Evolutionary conservation across 257 asterid genomes (phyloP).

Genomic region (Paulownia fortunei): DNA sequence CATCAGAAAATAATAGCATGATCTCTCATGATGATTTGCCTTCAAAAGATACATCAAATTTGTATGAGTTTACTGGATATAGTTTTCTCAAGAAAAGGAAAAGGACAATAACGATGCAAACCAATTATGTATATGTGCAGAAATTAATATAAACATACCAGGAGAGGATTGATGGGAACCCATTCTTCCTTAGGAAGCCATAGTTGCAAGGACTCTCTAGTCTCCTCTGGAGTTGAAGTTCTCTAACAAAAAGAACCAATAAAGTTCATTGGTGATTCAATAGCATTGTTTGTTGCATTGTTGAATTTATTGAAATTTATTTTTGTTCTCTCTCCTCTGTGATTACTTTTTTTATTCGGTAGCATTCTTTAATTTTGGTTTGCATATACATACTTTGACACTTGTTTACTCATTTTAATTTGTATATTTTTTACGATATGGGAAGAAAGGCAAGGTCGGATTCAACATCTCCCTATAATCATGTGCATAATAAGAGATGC

Average conservation of each 20-base stretch:
- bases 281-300: background rate
- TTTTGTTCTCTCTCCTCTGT: background rate
- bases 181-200: constrained; percentile 99
- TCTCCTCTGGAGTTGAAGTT: constrained; percentile 85
- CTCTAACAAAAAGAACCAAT: constrained; percentile 46
- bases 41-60: background rate
- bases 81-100: background rate
- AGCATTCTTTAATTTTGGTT: no score
- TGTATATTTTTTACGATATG: no score
- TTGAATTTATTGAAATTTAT: background rate
- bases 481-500: no score
- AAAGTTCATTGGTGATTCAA: constrained; percentile 3
- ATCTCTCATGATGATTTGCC: background rate
- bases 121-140: background rate
- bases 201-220: constrained; percentile 84
- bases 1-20: background rate
- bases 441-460: no score
- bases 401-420: no score
- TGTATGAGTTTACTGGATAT: background rate
- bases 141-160: constrained; percentile 54
- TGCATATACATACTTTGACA: no score
- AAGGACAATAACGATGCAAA: background rate
- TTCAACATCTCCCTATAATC: no score
- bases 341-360: no score
- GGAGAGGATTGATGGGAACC: constrained; percentile 94